phyloP scores from a whole-genome alignment of 345 rosid species.

The Toxicodendron radicans region DNA sequence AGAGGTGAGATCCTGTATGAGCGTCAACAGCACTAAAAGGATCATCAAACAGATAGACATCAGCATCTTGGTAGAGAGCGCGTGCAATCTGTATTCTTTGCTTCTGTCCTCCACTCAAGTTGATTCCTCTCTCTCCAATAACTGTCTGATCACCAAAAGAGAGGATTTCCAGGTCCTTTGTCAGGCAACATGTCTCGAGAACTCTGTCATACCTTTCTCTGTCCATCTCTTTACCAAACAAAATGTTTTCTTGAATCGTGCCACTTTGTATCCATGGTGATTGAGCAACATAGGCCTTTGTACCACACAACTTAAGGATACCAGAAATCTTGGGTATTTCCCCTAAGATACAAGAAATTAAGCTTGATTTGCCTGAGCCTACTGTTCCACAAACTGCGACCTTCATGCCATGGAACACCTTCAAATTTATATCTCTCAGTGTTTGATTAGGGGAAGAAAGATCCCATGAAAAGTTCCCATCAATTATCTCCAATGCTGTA shows the following conservation, averaged over 20 bases:
- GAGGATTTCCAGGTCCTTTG: conserved; percentile 36
- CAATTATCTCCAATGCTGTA: conserved; percentile 25
- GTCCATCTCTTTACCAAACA: conserved; percentile 33
- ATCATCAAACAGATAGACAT: conserved; percentile 46
- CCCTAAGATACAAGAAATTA: conserved; percentile 32
- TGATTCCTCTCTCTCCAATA: conserved; percentile 52
- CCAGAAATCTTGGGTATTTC: conserved; percentile 37
- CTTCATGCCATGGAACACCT: conserved; percentile 27
- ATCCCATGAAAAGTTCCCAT: conserved; percentile 43
- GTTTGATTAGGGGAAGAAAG: conserved; percentile 24
- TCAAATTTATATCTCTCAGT: conserved; percentile 27
- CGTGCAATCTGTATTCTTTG: conserved; percentile 47
- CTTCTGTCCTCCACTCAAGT: conserved; percentile 31
- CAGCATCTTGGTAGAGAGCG: conserved; percentile 44
- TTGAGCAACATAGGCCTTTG: conserved; percentile 40
- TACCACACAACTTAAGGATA: conserved; percentile 26
- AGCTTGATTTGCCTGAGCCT: conserved; percentile 39
- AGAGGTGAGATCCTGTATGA: conserved; percentile 40
- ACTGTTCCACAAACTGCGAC: conserved; percentile 42
- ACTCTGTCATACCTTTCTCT: conserved; percentile 29
- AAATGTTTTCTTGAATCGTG: conserved; percentile 36
- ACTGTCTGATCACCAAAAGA: conserved; percentile 40
- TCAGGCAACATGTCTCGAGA: conserved; percentile 37
- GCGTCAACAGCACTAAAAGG: conserved; percentile 52
- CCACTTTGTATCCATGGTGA: conserved; percentile 41